These are phyloP conservation scores for Lachnellula suecica DNA, from an alignment of 2,329 filamentous ascomycete genomes.

Conservation along the genomic window DNA sequence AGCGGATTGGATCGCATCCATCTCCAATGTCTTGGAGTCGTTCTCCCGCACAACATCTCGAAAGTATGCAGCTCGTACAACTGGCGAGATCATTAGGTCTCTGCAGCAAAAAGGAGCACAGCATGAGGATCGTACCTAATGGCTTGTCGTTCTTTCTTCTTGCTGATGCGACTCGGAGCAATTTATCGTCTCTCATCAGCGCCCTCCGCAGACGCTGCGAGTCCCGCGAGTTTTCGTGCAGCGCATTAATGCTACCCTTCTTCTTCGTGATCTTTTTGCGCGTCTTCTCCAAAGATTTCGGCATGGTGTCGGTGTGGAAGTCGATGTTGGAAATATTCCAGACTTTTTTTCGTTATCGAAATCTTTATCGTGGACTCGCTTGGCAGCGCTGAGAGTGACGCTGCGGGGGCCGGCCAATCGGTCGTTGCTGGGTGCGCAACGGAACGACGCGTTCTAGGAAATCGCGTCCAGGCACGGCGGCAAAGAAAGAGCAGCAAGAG, in stretches of 20 bases:
- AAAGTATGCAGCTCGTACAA: constrained; percentile 70
- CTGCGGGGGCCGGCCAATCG: constrained; percentile 5
- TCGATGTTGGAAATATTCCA: not conserved
- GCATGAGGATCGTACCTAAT: constrained; percentile 60
- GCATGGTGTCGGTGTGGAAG: constrained; percentile 53
- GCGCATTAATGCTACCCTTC: constrained; percentile 67
- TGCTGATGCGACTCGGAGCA: constrained; percentile 69
- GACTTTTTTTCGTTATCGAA: constrained; percentile 19
- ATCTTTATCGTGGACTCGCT: constrained; percentile 20
- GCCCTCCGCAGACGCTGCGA: constrained; percentile 79
- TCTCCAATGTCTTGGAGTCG: constrained; percentile 47
- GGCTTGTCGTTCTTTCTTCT: constrained; percentile 74
- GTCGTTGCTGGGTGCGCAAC: constrained; percentile 11
- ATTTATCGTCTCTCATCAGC: constrained; percentile 75
- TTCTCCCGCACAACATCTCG: constrained; percentile 62
- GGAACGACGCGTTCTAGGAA: constrained; percentile 1
- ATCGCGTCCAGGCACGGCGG: constrained; percentile 1
- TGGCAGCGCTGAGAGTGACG: not conserved
- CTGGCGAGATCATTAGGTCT: constrained; percentile 38
- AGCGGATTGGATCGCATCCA: constrained; percentile 58
- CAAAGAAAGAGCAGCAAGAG: not conserved
- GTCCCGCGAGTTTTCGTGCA: constrained; percentile 89
- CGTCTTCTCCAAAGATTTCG: constrained; percentile 76
- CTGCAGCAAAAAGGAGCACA: not conserved
- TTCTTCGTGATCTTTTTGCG: constrained; percentile 91